Percentiles rank a stretch among this genome's conserved stretches.
Evolutionary conservation across 768 basidiomycete species (phyloP).

Genomic region (Crepidotus variabilis): DNA sequence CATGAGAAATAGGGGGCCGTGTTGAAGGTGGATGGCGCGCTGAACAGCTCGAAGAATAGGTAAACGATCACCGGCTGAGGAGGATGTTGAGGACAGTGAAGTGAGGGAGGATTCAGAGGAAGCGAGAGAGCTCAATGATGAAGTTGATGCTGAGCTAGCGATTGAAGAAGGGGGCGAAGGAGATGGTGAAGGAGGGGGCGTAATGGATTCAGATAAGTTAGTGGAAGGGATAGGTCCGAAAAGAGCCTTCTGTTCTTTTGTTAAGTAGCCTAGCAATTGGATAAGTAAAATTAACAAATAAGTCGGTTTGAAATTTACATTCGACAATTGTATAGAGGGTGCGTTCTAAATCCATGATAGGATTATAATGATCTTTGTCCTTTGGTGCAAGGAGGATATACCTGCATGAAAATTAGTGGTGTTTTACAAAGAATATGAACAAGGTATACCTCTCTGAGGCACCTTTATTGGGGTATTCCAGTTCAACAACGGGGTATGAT

Average conservation of each 20-base stretch:
- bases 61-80: slow-evolving; percentile 20
- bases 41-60: slow-evolving; percentile 55
- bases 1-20: slow-evolving; percentile 69
- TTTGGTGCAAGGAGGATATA: slow-evolving; percentile 77
- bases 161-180: slow-evolving; percentile 29
- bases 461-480: slow-evolving; percentile 75
- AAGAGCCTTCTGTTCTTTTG: slow-evolving; percentile 54
- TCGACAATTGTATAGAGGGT: slow-evolving; percentile 70
- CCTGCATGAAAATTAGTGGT: slow-evolving; percentile 28
- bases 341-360: slow-evolving; percentile 74
- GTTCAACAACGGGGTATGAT: slow-evolving; percentile 59
- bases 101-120: slow-evolving; percentile 25
- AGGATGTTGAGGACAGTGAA: slow-evolving; percentile 24
- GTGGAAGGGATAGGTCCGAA: slow-evolving; percentile 66
- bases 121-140: slow-evolving; percentile 19
- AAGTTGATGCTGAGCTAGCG: slow-evolving; percentile 24
- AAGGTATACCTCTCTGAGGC: slow-evolving; percentile 24
- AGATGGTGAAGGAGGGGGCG: slow-evolving; percentile 35
- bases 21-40: slow-evolving; percentile 62
- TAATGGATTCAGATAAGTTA: slow-evolving; percentile 36
- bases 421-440: neutral
- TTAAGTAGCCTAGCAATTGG: slow-evolving; percentile 53
- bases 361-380: slow-evolving; percentile 85
- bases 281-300: slow-evolving; percentile 5
- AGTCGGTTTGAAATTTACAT: slow-evolving; percentile 36